Evolutionary conservation across 441 rosid genomes (phyloP).

Genomic region (Populus hybrid): DNA sequence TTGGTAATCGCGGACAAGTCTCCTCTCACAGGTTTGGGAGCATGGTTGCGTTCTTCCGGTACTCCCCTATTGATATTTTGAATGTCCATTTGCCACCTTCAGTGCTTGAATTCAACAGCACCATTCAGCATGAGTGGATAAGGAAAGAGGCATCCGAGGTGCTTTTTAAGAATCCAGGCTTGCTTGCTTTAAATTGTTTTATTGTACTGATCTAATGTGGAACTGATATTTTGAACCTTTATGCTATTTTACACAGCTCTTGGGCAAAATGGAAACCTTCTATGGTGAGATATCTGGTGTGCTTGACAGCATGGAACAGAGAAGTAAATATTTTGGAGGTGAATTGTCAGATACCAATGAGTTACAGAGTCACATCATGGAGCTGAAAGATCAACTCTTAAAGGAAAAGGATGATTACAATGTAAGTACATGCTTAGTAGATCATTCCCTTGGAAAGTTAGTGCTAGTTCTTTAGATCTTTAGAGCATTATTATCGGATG

Average conservation of each 20-base stretch:
- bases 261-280: constrained; percentile 52
- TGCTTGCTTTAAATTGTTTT: constrained; percentile 11
- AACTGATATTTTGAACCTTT: constrained; percentile 8
- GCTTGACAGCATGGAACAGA: constrained; percentile 61
- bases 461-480: background rate
- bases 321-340: constrained; percentile 40
- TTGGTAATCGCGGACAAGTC: constrained; percentile 16
- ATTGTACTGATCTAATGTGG: background rate
- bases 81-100: constrained; percentile 75
- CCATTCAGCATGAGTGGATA: constrained; percentile 65
- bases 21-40: constrained; percentile 65
- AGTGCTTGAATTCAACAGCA: constrained; percentile 60
- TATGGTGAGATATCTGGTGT: constrained; percentile 57
- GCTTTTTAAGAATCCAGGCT: constrained; percentile 5
- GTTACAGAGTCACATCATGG: constrained; percentile 47
- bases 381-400: constrained; percentile 57
- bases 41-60: constrained; percentile 95
- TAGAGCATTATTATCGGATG: background rate
- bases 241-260: constrained; percentile 48
- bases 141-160: constrained; percentile 82
- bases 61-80: constrained; percentile 85
- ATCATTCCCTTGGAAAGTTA: background rate
- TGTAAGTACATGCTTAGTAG: constrained; percentile 38
- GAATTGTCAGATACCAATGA: constrained; percentile 42
- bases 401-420: constrained; percentile 64